Evolutionary conservation across 163 green algal genomes (phyloP), one percentile per base, ranked within the genome.

Genomic region (Scenedesmus sp.): DNA sequence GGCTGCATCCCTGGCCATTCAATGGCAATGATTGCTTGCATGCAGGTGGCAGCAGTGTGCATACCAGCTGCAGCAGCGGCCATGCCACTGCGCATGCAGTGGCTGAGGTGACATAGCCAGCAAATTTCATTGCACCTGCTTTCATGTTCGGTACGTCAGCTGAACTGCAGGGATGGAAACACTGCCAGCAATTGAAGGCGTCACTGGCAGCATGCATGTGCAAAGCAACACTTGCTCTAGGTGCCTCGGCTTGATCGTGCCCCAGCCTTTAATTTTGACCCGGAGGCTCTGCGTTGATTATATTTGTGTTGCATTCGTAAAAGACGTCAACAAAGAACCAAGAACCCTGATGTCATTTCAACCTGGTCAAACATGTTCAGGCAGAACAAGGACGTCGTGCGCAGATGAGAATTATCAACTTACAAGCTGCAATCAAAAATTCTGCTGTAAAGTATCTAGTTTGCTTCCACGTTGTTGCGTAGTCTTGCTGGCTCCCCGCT

Each of bases 321-420:
- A n/a, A n/a, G n/a, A n/a, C n/a, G n/a, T n/a, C n/a, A n/a, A n/a
- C n/a, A n/a, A n/a, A n/a, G n/a, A 76, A 76, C 65, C 65, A 76
- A 40, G 65, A 76, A 76, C 65, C 65, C 30, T 40, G 65, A 76
- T 76, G 65, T 76, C 65, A 76, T 76, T 76, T 76, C 65, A 76
- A 76, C 65, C 30, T 76, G 65, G 65, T 76, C 65, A 76, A 76
- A 76, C 65, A 26, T 76, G 65, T 40, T 37, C 6, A 76, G 5
- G 65, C 56, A 76, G 65, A 76, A 76, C 6, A 40, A 76, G 7
- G 30, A 18, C 65, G 65, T 40, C 30, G 30, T 40, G 30, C 65
- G 30, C 65, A n/a, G 65, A 76, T 30, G 9, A 37, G 30, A 0
- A 37, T 40, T 40, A 40, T 68, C 65, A 5, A 7, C 40, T 76